A percentile compares a stretch with the other conserved stretches of the same genome.
Evolutionary conservation across 495 filamentous ascomycete genomes (phyloP).

Genomic region (Aspergillus nidulans): DNA sequence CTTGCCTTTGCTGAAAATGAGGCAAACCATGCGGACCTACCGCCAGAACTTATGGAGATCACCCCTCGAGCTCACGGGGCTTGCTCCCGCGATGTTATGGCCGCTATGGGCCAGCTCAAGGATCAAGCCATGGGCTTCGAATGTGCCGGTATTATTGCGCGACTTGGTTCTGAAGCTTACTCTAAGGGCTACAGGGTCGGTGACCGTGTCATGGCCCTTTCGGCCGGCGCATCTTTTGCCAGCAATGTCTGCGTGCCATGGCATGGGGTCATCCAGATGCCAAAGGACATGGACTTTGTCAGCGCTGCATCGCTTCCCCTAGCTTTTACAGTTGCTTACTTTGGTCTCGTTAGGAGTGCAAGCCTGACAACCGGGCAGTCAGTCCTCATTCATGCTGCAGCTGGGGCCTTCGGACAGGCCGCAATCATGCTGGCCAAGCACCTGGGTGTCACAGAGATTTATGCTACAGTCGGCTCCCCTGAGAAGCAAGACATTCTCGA

Average conservation of each 20-base stretch:
- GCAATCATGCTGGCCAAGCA: background rate
- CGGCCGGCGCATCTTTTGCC: constrained; percentile 2
- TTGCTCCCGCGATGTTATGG: constrained; percentile 42
- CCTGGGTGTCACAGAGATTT: background rate
- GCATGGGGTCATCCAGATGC: constrained; percentile 17
- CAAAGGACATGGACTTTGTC: background rate
- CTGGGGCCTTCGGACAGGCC: background rate
- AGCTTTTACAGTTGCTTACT: background rate
- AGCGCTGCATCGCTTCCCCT: background rate
- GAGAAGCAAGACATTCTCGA: background rate
- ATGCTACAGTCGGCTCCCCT: background rate
- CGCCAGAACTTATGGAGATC: constrained; percentile 24
- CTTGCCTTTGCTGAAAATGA: constrained; percentile 9
- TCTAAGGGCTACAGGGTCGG: constrained; percentile 26
- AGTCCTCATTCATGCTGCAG: background rate
- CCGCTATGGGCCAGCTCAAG: constrained; percentile 30
- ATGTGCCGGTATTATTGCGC: constrained; percentile 36
- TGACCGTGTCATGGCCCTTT: constrained; percentile 31
- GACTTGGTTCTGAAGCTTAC: constrained; percentile 8
- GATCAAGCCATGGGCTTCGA: constrained; percentile 32
- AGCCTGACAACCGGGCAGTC: background rate
- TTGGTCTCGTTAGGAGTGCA: background rate
- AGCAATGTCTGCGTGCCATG: constrained; percentile 6
- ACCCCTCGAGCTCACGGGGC: constrained; percentile 26
- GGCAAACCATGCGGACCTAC: constrained; percentile 3